Conservation (phyloP, 73 alveolate genomes). For the Effrenium voratum region DNA sequence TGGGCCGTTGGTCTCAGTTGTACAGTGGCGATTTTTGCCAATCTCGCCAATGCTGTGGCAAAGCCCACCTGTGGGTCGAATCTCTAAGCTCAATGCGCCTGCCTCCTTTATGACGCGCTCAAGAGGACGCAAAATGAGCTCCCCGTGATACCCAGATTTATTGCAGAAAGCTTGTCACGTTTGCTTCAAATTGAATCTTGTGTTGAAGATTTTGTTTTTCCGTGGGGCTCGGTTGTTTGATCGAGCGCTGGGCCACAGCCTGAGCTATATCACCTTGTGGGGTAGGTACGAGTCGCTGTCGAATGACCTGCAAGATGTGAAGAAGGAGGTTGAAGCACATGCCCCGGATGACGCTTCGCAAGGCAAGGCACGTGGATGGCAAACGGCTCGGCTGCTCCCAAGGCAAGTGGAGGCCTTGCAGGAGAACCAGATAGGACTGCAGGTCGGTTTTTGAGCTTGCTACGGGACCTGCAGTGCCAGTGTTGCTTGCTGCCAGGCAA, state of each 20-base stretch:
- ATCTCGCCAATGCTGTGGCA: too few relatives aligned
- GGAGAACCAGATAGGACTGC: background rate
- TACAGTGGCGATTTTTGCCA: too few relatives aligned
- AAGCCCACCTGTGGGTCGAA: too few relatives aligned
- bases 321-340: conserved; percentile 4
- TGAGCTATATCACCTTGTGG: background rate
- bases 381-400: background rate
- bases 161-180: too few relatives aligned
- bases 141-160: background rate
- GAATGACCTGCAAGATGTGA: background rate
- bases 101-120: background rate
- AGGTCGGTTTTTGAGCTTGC: background rate
- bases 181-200: background rate
- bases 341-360: background rate
- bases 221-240: background rate
- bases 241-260: background rate
- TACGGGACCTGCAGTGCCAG: background rate
- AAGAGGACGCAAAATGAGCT: background rate
- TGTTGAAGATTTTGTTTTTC: background rate
- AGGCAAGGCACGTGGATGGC: background rate
- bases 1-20: too few relatives aligned
- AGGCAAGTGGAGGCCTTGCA: background rate
- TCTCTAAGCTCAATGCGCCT: background rate
- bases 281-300: conserved; percentile 15
- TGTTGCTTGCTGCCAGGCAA: conserved; percentile 20